These are phyloP conservation scores for Clohesyomyces aquaticus DNA, from an alignment of 495 filamentous ascomycete species.

Conservation along the genomic window DNA sequence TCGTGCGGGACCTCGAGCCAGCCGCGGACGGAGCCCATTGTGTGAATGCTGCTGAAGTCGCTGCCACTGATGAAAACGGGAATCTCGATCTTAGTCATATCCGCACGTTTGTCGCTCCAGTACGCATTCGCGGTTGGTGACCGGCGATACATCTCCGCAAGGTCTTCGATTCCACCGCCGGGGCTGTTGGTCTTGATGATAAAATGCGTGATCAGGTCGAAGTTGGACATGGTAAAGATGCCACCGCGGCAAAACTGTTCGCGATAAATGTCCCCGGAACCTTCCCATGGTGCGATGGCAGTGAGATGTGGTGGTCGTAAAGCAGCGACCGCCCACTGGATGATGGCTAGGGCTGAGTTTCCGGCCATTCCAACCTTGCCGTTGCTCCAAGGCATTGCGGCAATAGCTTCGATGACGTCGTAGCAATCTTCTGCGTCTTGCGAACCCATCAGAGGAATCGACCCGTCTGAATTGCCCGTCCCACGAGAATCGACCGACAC, in stretches of 20 bases:
- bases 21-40: conserved; percentile 48
- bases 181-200: conserved; percentile 8
- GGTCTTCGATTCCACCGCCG: conserved; percentile 12
- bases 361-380: conserved; percentile 53
- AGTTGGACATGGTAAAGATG: conserved; percentile 24
- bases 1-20: conserved; percentile 42
- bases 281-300: conserved; percentile 56
- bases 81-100: conserved; percentile 15
- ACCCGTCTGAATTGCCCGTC: conserved; percentile 48
- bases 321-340: conserved; percentile 52
- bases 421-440: conserved; percentile 53
- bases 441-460: conserved; percentile 49
- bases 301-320: conserved; percentile 50
- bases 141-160: conserved; percentile 9
- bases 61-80: conserved; percentile 36
- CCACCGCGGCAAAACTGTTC: conserved; percentile 50
- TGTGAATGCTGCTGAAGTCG: conserved; percentile 46
- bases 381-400: conserved; percentile 52
- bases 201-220: conserved; percentile 12
- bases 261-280: conserved; percentile 52
- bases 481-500: conserved; percentile 54
- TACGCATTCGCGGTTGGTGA: conserved; percentile 15
- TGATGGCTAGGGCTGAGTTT: conserved; percentile 49
- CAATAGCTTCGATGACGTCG: conserved; percentile 52
- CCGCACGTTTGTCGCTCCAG: conserved; percentile 18